Evolutionary conservation across 2,329 filamentous ascomycete species (phyloP).

Genomic region (Pezicula radicicola): DNA sequence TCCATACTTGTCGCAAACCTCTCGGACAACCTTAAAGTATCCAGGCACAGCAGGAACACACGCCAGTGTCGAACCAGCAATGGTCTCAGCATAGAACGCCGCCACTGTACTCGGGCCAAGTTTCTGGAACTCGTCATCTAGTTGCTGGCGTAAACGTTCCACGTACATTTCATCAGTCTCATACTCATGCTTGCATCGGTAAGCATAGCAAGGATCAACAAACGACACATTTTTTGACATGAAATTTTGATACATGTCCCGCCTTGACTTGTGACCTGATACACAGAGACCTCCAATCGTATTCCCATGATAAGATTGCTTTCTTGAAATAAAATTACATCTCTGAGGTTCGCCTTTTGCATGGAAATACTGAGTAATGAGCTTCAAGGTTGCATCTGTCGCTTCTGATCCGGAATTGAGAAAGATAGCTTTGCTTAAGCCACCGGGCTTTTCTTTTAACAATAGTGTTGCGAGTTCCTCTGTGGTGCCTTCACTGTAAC

Average conservation of each 20-base stretch:
- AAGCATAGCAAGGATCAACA: conserved; percentile 59
- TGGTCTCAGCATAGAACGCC: conserved; percentile 62
- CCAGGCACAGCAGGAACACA: conserved; percentile 60
- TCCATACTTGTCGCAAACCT: conserved; percentile 64
- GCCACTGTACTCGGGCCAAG: conserved; percentile 57
- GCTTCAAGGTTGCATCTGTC: conserved; percentile 62
- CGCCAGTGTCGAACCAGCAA: conserved; percentile 64
- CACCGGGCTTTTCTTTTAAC: conserved; percentile 25
- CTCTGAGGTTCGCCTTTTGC: conserved; percentile 43
- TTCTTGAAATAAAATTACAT: conserved; percentile 50
- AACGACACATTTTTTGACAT: conserved; percentile 47
- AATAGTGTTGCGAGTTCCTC: conserved; percentile 39
- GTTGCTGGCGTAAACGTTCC: conserved; percentile 50
- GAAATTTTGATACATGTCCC: conserved; percentile 51
- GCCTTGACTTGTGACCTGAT: conserved; percentile 52
- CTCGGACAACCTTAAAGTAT: conserved; percentile 64
- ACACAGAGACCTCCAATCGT: conserved; percentile 57
- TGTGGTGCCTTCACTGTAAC: conserved; percentile 35
- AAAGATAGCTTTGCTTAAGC: conserved; percentile 40
- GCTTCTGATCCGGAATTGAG: conserved; percentile 56
- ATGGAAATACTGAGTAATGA: conserved; percentile 59
- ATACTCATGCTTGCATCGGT: conserved; percentile 43
- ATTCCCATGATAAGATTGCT: conserved; percentile 63
- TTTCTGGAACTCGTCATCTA: conserved; percentile 54
- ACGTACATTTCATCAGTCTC: conserved; percentile 53